Base-by-base conservation (phyloP, 352 stramenopile species). In the Phytophthora constricta region DNA sequence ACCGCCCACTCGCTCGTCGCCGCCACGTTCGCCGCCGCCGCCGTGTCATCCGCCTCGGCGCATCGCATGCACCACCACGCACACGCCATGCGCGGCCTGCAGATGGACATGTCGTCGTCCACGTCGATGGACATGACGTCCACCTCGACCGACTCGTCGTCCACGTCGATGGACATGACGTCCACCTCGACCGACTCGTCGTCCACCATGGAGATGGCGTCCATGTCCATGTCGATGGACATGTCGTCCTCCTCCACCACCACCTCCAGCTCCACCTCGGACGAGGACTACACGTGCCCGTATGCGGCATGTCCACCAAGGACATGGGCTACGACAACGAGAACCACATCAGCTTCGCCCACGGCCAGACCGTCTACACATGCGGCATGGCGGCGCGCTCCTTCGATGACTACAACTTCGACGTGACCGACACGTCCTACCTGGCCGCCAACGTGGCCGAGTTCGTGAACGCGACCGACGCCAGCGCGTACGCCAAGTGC, bases 341-440 rank as follows among this genome's bases (percentile, higher is more conserved):
- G 19, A 92, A 87, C 65, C 87, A 89, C 51, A 75, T 93, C 27
- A 65, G 75, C 46, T 77, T 91, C 16, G 55, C 58, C 16, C 69
- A 91, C 58, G 84, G 82, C 51, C 87, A 95, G 72, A 75, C 65
- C 26, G 64, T 93, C 51, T 92, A 89, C 73, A 82, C 87, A 34
- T 95, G 87, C 68, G 82, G 84, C 49, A 95, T 95, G 87, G 79
- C 68, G n/a, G 54, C 81, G 17, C 68, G 74, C 23, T 66, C 51
- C 34, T 85, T 83, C 58, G 56, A 77, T n/a, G 77, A 80, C 67
- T 86, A 88, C 65, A 62, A 62, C 47, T 85, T 83, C 53, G 52
- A 81, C 19, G 72, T 85, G 55, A 91, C 86, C 7, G 84, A 93
- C 66, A 82, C 82, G 43, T 60, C 83, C 11, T 91, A 92, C 65